These are phyloP conservation scores for Albizia julibrissin DNA, from an alignment of 306 rosid genomes.

Conservation along the genomic window DNA sequence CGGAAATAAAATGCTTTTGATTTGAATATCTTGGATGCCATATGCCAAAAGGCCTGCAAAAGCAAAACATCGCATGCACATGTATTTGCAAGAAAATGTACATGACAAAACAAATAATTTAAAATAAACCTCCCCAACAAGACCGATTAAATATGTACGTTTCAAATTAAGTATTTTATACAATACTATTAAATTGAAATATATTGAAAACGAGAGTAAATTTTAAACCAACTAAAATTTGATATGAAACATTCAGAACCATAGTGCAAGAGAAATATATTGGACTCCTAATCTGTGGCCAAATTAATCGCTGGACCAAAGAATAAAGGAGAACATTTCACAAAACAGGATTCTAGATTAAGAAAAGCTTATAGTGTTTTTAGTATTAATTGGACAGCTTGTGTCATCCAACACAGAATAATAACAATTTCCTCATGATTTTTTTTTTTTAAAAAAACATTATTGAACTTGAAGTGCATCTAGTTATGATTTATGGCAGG, in stretches of 20 bases:
- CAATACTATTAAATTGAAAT: background rate
- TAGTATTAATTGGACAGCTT: constrained; percentile 11
- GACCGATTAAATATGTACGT: background rate
- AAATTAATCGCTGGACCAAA: background rate
- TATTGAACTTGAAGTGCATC: constrained; percentile 18
- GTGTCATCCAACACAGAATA: constrained; percentile 12
- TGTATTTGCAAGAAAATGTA: background rate
- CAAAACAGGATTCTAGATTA: constrained; percentile 22
- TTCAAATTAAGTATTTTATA: background rate
- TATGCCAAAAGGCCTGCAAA: background rate
- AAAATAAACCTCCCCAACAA: background rate
- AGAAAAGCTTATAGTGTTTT: background rate
- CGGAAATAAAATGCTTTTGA: background rate
- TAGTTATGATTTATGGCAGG: constrained; percentile 42
- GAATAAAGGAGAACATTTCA: background rate
- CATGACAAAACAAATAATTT: background rate
- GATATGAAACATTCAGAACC: no score
- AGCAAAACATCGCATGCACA: background rate
- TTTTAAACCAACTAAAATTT: no score
- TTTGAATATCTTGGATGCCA: background rate
- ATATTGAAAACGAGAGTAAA: background rate
- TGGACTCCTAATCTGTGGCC: background rate
- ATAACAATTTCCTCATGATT: background rate
- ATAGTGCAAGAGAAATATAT: background rate
- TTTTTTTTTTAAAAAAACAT: background rate